Conservation (phyloP, 1,284 basidiomycete species). For the Ustilago curta region DNA sequence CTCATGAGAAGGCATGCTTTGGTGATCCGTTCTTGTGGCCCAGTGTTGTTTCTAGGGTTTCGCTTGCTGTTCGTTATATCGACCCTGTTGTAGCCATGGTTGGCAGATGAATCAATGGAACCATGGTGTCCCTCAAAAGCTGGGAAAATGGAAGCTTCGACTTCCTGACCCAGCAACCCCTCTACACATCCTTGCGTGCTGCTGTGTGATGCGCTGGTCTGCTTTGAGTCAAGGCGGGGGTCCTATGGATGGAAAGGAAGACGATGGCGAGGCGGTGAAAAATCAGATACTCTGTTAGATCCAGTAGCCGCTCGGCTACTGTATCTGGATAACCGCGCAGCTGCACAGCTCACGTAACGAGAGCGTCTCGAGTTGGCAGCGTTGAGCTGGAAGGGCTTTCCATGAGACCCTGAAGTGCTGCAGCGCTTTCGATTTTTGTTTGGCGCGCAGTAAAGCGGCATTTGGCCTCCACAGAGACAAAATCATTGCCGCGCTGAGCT, state of each 20-base stretch:
- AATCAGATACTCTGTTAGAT: not conserved
- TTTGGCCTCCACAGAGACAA: no score
- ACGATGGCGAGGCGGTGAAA: not conserved
- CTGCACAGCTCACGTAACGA: slow-evolving; percentile 17
- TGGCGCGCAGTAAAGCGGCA: no score
- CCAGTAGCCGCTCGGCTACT: not conserved
- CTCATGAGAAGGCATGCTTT: not conserved
- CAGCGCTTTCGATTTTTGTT: slow-evolving; percentile 7
- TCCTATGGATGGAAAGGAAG: not conserved
- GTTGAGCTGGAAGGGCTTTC: not conserved
- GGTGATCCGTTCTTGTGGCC: slow-evolving; percentile 5
- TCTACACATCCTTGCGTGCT: not conserved
- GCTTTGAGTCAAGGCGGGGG: not conserved
- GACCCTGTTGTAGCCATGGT: slow-evolving; percentile 7
- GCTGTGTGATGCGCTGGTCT: slow-evolving; percentile 1
- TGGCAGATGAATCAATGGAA: slow-evolving; percentile 25
- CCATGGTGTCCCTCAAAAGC: slow-evolving; percentile 32
- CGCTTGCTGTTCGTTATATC: not conserved
- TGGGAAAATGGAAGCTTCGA: slow-evolving; percentile 43
- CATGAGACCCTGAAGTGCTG: slow-evolving; percentile 11
- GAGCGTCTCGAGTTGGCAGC: not conserved
- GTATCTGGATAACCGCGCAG: slow-evolving; percentile 7
- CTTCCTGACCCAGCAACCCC: slow-evolving; percentile 35
- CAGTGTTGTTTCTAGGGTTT: not conserved
- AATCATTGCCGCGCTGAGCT: not conserved